phyloP scores from a whole-genome alignment of 805 yeast species.

The Huiozyma naganishii region DNA sequence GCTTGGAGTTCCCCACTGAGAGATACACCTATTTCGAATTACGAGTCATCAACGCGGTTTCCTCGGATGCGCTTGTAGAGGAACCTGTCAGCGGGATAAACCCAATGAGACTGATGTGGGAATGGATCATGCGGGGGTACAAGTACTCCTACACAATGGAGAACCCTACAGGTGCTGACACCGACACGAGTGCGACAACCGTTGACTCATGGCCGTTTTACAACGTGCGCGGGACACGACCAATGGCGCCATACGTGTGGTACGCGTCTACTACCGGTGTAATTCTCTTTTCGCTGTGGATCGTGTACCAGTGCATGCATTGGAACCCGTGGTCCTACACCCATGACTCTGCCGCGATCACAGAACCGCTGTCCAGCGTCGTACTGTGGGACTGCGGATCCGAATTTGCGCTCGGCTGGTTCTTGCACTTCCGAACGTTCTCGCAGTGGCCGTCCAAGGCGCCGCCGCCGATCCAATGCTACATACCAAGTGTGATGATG shows the following conservation, averaged over 20 bases:
- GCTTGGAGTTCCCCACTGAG: conserved; percentile 54
- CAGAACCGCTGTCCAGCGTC: neutral
- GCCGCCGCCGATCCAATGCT: conserved; percentile 5
- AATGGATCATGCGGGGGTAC: conserved; percentile 6
- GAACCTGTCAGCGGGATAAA: neutral
- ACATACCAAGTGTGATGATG: conserved; percentile 17
- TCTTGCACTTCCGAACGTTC: conserved; percentile 19
- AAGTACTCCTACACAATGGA: conserved; percentile 13
- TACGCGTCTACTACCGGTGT: conserved; percentile 8
- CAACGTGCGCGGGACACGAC: no score
- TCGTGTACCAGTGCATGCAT: neutral
- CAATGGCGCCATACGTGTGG: conserved; percentile 8
- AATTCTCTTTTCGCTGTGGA: conserved; percentile 2
- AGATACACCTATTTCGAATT: conserved; percentile 4
- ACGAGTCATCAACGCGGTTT: neutral
- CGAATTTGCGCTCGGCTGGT: conserved; percentile 22
- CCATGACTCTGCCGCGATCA: neutral
- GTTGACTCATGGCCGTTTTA: no score
- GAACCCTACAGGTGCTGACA: no score
- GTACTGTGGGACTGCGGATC: conserved; percentile 9
- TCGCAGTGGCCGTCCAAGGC: conserved; percentile 7
- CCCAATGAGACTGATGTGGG: neutral
- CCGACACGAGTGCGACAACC: no score
- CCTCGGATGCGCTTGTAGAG: neutral
- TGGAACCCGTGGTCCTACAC: conserved; percentile 14